Conservation (phyloP, 2,329 filamentous ascomycete species). For the Fusarium acutatum region DNA sequence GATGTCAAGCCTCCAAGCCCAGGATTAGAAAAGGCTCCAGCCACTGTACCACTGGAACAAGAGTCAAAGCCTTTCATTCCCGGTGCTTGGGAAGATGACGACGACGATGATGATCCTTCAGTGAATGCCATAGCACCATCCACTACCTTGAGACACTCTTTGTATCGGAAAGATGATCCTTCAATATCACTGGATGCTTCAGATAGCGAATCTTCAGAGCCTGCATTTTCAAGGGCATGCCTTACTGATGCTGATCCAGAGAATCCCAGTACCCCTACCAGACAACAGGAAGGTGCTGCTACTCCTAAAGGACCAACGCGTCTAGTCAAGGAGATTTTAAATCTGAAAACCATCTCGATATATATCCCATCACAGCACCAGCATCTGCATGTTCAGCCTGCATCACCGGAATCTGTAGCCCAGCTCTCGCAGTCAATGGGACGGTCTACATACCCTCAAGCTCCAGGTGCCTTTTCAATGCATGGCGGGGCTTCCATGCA, state of each 20-base stretch:
- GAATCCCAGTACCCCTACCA: constrained; percentile 10
- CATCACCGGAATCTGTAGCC: constrained; percentile 40
- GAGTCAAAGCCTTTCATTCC: constrained; percentile 53
- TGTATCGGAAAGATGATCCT: constrained; percentile 9
- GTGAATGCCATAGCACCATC: constrained; percentile 12
- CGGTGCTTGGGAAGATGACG: constrained; percentile 62
- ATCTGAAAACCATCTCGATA: constrained; percentile 59
- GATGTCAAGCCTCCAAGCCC: constrained; percentile 2
- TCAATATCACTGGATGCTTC: constrained; percentile 12
- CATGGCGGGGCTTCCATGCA: constrained; percentile 38
- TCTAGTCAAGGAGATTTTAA: constrained; percentile 65
- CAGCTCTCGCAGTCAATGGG: constrained; percentile 45
- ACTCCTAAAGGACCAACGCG: constrained; percentile 63
- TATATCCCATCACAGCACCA: constrained; percentile 63
- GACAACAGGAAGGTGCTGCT: constrained; percentile 51
- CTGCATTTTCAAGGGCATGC: constrained; percentile 41
- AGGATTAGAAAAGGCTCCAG: background rate
- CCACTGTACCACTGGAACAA: background rate
- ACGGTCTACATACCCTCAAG: constrained; percentile 56
- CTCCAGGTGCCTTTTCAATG: constrained; percentile 70
- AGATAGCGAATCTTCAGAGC: constrained; percentile 42
- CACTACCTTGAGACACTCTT: constrained; percentile 1
- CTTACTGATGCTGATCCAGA: constrained; percentile 27
- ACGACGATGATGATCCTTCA: constrained; percentile 38
- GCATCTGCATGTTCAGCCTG: constrained; percentile 50